phyloP scores from a whole-genome alignment of 345 rosid species.

The Corchorus olitorius region DNA sequence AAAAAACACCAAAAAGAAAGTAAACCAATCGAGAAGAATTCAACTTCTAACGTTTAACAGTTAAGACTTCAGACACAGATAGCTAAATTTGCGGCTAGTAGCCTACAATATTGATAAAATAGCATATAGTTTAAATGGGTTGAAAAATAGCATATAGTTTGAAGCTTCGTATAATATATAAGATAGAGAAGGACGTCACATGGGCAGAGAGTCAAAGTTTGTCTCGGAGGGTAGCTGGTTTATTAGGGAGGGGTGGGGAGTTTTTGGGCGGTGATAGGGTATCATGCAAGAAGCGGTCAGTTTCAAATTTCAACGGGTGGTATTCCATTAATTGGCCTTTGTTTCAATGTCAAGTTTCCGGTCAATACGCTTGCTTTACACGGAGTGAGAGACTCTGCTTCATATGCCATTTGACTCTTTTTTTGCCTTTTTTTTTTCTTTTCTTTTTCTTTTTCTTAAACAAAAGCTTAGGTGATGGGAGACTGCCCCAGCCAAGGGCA shows the following conservation, averaged over 20 bases:
- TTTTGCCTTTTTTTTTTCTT: background rate
- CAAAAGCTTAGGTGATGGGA: no score
- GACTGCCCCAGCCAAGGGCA: no score
- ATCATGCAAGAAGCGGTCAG: conserved; percentile 9
- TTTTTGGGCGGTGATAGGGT: conserved; percentile 5
- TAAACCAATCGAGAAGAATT: conserved; percentile 22
- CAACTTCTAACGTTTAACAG: conserved; percentile 39
- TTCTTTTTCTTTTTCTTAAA: no score
- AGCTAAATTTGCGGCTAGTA: conserved; percentile 48
- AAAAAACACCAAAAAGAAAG: background rate
- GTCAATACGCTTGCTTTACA: conserved; percentile 50
- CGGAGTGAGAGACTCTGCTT: background rate
- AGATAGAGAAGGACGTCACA: conserved; percentile 21
- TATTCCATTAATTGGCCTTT: background rate
- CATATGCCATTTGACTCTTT: conserved; percentile 2
- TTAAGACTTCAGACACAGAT: conserved; percentile 26
- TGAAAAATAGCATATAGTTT: conserved; percentile 16
- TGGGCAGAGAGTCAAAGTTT: conserved; percentile 34
- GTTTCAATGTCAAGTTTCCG: conserved; percentile 31
- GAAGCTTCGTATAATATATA: conserved; percentile 51
- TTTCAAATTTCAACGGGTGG: conserved; percentile 26
- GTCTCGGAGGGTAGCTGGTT: background rate
- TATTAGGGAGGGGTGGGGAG: background rate
- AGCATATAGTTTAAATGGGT: no score
- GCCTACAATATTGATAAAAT: conserved; percentile 2